Conservation (phyloP, 2,329 filamentous ascomycete genomes). For the Trichoderma sp. region DNA sequence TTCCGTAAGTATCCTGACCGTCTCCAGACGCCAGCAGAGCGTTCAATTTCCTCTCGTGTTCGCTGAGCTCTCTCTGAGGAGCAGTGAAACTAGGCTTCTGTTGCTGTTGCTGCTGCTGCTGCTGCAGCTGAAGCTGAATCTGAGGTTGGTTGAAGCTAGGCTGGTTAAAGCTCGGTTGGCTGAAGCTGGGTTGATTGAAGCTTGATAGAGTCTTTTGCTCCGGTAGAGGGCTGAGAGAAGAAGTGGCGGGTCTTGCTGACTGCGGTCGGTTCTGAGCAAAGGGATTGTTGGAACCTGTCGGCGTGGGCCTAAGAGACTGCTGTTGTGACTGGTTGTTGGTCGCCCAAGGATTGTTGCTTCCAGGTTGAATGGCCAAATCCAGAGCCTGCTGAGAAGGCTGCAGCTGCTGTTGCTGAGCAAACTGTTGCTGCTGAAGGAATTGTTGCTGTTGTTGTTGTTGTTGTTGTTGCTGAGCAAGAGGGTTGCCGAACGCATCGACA, state of each 20-base stretch:
- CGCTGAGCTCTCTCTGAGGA: conserved; percentile 58
- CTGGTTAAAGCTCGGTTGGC: conserved; percentile 52
- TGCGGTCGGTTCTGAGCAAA: conserved; percentile 75
- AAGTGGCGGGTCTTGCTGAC: conserved; percentile 57
- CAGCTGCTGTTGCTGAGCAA: conserved; percentile 34
- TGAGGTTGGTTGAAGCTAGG: conserved; percentile 58
- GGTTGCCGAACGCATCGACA: conserved; percentile 9
- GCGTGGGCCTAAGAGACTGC: conserved; percentile 69
- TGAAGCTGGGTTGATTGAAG: conserved; percentile 42
- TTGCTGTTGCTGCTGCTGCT: conserved; percentile 42
- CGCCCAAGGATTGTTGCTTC: conserved; percentile 95
- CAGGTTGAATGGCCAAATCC: conserved; percentile 68
- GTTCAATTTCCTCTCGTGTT: conserved; percentile 77
- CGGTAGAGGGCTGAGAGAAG: conserved; percentile 70
- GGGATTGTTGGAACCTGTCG: conserved; percentile 96
- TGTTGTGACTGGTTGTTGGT: conserved; percentile 58
- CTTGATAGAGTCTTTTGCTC: conserved; percentile 77
- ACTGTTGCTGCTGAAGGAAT: conserved; percentile 41
- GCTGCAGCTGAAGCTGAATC: conserved; percentile 41
- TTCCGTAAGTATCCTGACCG: conserved; percentile 95
- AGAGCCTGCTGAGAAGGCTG: conserved; percentile 43
- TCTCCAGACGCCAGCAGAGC: conserved; percentile 83
- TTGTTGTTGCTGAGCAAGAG: conserved; percentile 42
- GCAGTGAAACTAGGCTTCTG: conserved; percentile 34
- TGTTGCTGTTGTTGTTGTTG: conserved; percentile 43